A percentile compares a stretch with the other conserved stretches of the same genome.
Evolutionary conservation across 768 basidiomycete species (phyloP).

Genomic region (Lactarius vividus): DNA sequence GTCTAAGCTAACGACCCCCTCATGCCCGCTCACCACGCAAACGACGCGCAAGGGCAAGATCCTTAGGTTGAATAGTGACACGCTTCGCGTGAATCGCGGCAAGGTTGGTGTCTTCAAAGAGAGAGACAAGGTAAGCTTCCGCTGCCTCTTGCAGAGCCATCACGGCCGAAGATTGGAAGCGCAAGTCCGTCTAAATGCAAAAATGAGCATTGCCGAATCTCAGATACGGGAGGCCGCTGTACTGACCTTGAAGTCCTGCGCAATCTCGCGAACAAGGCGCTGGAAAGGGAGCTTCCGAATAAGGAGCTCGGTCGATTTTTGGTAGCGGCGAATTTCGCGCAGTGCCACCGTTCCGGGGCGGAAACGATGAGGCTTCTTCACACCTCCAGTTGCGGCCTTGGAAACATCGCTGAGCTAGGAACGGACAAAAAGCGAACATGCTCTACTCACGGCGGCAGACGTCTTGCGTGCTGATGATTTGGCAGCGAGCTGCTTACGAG

Average conservation of each 20-base stretch:
- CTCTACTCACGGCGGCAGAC: constrained; percentile 39
- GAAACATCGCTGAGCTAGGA: not conserved
- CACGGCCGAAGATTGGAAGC: constrained; percentile 65
- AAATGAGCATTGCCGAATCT: not conserved
- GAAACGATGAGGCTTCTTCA: constrained; percentile 55
- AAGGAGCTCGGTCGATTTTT: constrained; percentile 41
- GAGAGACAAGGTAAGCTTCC: constrained; percentile 45
- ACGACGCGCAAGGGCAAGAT: constrained; percentile 48
- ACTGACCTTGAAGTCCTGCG: constrained; percentile 59
- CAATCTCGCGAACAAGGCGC: constrained; percentile 61
- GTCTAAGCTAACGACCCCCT: constrained; percentile 12
- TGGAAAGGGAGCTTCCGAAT: constrained; percentile 60
- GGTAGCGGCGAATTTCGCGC: constrained; percentile 41
- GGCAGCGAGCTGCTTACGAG: constrained; percentile 69
- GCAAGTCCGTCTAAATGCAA: constrained; percentile 45
- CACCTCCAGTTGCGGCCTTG: constrained; percentile 53
- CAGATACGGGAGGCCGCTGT: not conserved
- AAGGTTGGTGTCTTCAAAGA: constrained; percentile 49
- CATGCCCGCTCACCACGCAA: constrained; percentile 47
- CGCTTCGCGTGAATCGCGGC: constrained; percentile 55
- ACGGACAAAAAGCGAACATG: not conserved
- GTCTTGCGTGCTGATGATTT: constrained; percentile 64
- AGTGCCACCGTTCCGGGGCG: constrained; percentile 40
- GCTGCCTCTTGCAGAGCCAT: constrained; percentile 61
- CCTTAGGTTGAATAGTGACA: constrained; percentile 55